A percentile compares a stretch with the other conserved stretches of the same genome.
These are phyloP conservation scores for Drosera spatulata DNA, from an alignment of 179 eudicot species.

Conservation along the genomic window DNA sequence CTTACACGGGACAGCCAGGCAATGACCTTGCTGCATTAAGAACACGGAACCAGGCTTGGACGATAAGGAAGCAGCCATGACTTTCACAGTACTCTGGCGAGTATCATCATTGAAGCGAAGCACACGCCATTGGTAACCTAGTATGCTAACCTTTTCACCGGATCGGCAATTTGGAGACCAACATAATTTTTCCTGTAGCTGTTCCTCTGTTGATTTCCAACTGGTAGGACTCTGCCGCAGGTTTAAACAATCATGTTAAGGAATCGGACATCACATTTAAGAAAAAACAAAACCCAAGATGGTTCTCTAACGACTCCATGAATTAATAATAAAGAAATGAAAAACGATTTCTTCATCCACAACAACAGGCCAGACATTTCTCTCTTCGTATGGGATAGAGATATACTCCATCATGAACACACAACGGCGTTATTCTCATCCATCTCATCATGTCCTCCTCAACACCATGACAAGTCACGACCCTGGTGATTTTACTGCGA, in stretches of 20 bases:
- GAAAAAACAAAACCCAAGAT: neutral
- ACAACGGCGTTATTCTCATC: too few relatives aligned
- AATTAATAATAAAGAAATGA: too few relatives aligned
- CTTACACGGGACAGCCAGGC: slow-evolving; percentile 88
- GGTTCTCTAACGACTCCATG: neutral
- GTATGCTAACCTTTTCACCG: slow-evolving; percentile 32
- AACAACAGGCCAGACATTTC: too few relatives aligned
- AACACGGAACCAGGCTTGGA: slow-evolving; percentile 50
- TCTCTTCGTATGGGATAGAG: too few relatives aligned
- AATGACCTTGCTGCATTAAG: slow-evolving; percentile 64
- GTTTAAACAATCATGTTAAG: neutral
- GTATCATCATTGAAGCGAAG: slow-evolving; percentile 81
- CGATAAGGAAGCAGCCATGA: slow-evolving; percentile 53
- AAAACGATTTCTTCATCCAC: neutral
- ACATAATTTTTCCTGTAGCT: slow-evolving; percentile 58
- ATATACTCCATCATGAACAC: too few relatives aligned
- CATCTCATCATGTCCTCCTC: too few relatives aligned
- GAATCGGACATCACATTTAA: neutral
- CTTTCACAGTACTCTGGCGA: slow-evolving; percentile 77
- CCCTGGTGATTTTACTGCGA: too few relatives aligned
- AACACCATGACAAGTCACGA: too few relatives aligned
- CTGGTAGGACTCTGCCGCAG: slow-evolving; percentile 33
- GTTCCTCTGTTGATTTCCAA: slow-evolving; percentile 57
- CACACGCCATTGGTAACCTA: slow-evolving; percentile 89
- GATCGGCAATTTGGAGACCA: slow-evolving; percentile 21